Conservation (phyloP, 2,329 filamentous ascomycete species). For the Dactylella cylindrospora region DNA sequence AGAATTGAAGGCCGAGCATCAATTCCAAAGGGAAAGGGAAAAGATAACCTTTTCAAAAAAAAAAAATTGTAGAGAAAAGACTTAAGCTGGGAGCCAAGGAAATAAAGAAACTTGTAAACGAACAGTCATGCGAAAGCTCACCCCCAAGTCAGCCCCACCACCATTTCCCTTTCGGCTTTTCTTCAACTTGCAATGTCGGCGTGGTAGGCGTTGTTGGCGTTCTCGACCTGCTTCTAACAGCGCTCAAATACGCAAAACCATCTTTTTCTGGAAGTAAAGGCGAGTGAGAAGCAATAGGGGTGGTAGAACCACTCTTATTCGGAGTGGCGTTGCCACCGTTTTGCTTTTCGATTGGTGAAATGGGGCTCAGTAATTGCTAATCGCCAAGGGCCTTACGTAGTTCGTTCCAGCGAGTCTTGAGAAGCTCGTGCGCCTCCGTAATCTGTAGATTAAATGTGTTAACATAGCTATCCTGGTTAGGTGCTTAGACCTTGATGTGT, state of each 20-base stretch:
- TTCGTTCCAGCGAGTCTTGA: conserved; percentile 76
- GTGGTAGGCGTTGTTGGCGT: conserved; percentile 22
- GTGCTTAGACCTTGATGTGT: too few species aligned
- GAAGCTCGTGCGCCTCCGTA: conserved; percentile 63
- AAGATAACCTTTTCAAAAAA: conserved; percentile 8
- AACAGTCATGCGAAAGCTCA: background rate
- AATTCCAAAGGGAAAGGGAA: too few species aligned
- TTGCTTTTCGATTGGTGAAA: conserved; percentile 23
- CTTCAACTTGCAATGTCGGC: conserved; percentile 2
- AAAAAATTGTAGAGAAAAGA: background rate
- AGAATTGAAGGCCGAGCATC: too few species aligned
- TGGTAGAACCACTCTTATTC: conserved; percentile 36
- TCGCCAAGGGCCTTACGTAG: conserved; percentile 61
- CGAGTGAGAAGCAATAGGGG: conserved; percentile 30
- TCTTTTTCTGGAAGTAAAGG: conserved; percentile 35
- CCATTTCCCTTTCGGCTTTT: conserved; percentile 25
- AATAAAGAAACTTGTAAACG: conserved; percentile 1
- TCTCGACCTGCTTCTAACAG: conserved; percentile 19
- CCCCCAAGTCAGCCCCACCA: conserved; percentile 42
- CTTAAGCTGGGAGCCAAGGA: too few species aligned
- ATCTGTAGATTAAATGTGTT: conserved; percentile 18
- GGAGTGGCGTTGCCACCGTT: conserved; percentile 20
- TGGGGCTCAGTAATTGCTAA: conserved; percentile 45
- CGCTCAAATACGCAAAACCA: conserved; percentile 38
- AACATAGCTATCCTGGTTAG: background rate